Evolutionary conservation across 495 filamentous ascomycete genomes (phyloP), one percentile per base, ranked within the genome.

Genomic region (Cudoniella acicularis): DNA sequence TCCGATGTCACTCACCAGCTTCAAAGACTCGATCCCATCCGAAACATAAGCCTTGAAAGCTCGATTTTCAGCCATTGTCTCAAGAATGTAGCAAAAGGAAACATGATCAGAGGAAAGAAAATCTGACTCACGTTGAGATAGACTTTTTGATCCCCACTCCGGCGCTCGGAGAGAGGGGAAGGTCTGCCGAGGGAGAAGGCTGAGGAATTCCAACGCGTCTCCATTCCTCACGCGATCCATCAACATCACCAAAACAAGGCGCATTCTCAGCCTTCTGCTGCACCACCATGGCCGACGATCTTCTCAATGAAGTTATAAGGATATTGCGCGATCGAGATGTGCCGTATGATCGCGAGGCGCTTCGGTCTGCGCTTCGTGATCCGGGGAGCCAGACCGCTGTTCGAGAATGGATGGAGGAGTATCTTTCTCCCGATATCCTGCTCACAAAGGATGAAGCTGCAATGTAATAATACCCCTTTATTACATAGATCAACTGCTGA

Each of bases 351-450:
- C 48, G 27, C 49, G 60, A 62, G 45, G 67, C 45, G 26, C 49
- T 63, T 24, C 62, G 61, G 51, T 46, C 56, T 23, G 63, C 62
- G 10, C 63, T 64, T 43, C 45, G 54, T 1, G 57, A 69, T 41
- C 64, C 64, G 3, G 58, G 64, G 18, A 49, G 46, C 13, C 49
- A 63, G 52, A 55, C 50, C 47, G 62, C 62, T 42, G 68, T 78
- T 45, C 63, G 65, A 24, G 70, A 67, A 17, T 79, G 77, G 77
- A 70, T 71, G 8, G 25, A 60, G 10, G 59, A 67, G 56, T 75
- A 77, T 62, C 60, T 79, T 41, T 61, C 61, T 21, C 67, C 73
- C 2, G 75, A 77, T 49, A 79, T 73, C 0, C 64, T 79, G 9
- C 70, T 79, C 22, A 71, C 73, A 11, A 65, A 61, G 26, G 72